Conservation (phyloP, 768 basidiomycete genomes). For the Hypholoma fasciculare region DNA sequence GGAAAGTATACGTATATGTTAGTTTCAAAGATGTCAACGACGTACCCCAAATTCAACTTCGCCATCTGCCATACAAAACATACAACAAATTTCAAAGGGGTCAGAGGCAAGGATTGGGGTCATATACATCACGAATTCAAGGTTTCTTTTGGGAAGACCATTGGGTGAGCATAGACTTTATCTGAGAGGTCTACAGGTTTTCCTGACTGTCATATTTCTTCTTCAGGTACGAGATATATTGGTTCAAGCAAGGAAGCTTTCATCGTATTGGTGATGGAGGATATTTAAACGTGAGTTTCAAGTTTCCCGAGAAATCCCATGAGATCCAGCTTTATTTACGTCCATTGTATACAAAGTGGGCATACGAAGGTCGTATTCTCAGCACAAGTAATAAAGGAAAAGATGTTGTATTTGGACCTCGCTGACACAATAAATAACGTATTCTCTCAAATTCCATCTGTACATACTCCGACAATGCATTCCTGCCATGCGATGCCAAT, state of each 20-base stretch:
- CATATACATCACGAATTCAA: constrained; percentile 25
- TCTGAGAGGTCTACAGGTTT: background rate
- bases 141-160: constrained; percentile 15
- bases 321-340: background rate
- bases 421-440: background rate
- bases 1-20: background rate
- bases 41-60: constrained; percentile 16
- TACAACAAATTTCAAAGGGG: constrained; percentile 17
- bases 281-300: constrained; percentile 1
- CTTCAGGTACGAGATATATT: constrained; percentile 2
- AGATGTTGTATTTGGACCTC: background rate
- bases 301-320: background rate
- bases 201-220: background rate
- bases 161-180: constrained; percentile 12
- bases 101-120: constrained; percentile 22
- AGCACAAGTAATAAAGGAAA: background rate
- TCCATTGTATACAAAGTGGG: background rate
- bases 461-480: no score
- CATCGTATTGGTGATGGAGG: constrained; percentile 4
- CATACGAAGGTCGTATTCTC: background rate
- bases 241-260: constrained; percentile 6
- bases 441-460: no score
- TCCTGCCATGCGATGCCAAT: no score
- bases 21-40: background rate
- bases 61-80: constrained; percentile 22